phyloP scores from a whole-genome alignment of 2,329 filamentous ascomycete genomes.

The Calonectria ilicicola region DNA sequence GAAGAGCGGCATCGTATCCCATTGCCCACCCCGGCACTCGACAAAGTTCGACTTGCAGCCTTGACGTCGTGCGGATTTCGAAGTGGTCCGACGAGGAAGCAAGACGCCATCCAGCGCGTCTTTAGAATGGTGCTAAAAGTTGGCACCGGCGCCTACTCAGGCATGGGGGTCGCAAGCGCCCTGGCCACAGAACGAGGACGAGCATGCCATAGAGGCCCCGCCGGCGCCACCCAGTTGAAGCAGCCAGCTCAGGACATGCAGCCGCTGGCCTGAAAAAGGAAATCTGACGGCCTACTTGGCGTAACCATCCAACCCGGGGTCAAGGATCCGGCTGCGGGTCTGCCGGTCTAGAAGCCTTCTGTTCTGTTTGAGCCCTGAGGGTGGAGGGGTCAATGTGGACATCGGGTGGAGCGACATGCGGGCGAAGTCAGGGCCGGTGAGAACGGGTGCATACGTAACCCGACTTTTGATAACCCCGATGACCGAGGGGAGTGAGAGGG shows the following conservation, averaged over 20 bases:
- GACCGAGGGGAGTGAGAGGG: neutral
- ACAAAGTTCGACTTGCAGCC: constrained; percentile 23
- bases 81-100: constrained; percentile 37
- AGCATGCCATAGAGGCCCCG: neutral
- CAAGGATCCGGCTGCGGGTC: constrained; percentile 22
- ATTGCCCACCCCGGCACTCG: constrained; percentile 18
- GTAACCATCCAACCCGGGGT: constrained; percentile 24
- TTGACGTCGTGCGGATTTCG: constrained; percentile 17
- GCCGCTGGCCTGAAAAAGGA: constrained; percentile 24
- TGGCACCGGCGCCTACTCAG: constrained; percentile 19
- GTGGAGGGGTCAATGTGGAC: constrained; percentile 13
- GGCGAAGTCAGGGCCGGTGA: constrained; percentile 5
- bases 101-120: constrained; percentile 32
- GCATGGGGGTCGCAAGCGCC: constrained; percentile 21
- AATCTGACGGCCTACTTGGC: constrained; percentile 31
- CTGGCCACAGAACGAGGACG: constrained; percentile 10
- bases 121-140: constrained; percentile 18
- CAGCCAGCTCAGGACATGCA: constrained; percentile 12
- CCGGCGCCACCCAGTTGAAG: constrained; percentile 11
- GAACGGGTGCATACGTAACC: constrained; percentile 4
- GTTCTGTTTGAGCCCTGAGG: constrained; percentile 22
- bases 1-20: constrained; percentile 17
- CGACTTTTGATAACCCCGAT: neutral
- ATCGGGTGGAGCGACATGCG: constrained; percentile 3
- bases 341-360: constrained; percentile 29